Base-by-base conservation (phyloP, 2,329 filamentous ascomycete genomes). In the Tolypocladium capitatum region DNA sequence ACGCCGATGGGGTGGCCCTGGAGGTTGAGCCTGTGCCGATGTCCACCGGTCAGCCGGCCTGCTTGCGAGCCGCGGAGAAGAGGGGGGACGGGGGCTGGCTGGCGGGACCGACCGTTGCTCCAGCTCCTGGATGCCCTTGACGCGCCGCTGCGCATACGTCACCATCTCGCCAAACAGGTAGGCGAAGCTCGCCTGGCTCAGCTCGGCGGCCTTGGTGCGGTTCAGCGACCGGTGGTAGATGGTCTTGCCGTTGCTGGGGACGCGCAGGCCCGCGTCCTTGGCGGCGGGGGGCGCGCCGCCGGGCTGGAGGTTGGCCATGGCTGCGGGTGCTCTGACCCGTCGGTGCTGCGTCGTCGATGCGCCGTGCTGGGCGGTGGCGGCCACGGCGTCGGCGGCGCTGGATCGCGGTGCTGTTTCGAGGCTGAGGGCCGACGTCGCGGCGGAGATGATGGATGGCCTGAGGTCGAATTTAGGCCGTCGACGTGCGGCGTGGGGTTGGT, bases 121-220 rank as follows among this genome's bases (percentile, higher is more conserved):
- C 18, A 98, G 73, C 66, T 97, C 92, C 59, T 91, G 84, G 50
- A 98, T 94, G 7, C 88, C 90, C 55, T 86, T 92, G 47, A 96
- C 91, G 52, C 86, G 77, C 59, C 83, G 78, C 65, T 97, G 92
- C 56, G 92, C 91, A 67, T 97, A 97, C 59, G 81, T 83, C 45
- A 98, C 90, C 86, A 97, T 95, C 71, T 96, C 91, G 51, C 84
- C 83, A 64, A 98, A 97, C 50, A 98, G 75, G 66, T 94, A 97
- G 38, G 92, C 91, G 68, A 98, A 97, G 68, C 87, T 89, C 11
- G 92, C 81, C 62, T 94, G 85, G 65, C 89, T 95, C 55, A 94
- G 80, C 72, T 97, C 91, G 49, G 86, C 79, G 58, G 86, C 87
- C 64, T 88, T 86, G 58, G 83, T 84, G 54, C 92, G 85, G 68